Evolutionary conservation across 2,329 filamentous ascomycete species (phyloP), one percentile per base, ranked within the genome.

Genomic region (Diaporthe vaccinii): DNA sequence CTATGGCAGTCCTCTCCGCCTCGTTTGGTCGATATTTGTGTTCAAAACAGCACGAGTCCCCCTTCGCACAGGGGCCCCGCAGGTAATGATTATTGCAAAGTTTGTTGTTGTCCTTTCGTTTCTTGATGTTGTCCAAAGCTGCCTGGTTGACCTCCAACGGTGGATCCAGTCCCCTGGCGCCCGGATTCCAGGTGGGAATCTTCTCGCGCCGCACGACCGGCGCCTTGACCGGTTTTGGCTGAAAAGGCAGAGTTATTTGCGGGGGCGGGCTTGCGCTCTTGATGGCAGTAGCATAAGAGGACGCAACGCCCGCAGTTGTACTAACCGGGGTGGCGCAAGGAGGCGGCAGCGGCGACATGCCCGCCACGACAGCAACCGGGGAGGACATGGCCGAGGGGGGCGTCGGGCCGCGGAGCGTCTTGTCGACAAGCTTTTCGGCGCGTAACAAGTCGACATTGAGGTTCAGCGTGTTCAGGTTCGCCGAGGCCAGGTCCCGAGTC

Each of bases 81-180:
- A 92, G 85, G 79, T 90, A 92, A 79, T 91, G 89, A 67, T 90
- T 90, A 80, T 92, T 92, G 84, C 91, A 92, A 10, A 91, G 83
- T 81, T 92, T 92, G 76, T 88, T 86, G 78, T 82, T 83, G 44
- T 87, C 88, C 73, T 87, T 88, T 75, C 90, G 85, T 79, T 87
- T 89, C 83, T 90, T 91, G 78, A 92, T 86, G 31, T 82, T 84
- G 20, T 92, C 90, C 75, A 92, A 81, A 10, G 86, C 86, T 1
- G 80, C 76, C 58, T 82, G 79, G 74, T 87, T 88, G 31, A 89
- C 84, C 2, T 82, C 81, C 41, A 92, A 87, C 1, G 87, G 84
- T 25, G 86, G 82, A 74, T 92, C 91, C 3, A 91, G 79, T 2
- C 90, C 91, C 41, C 90, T 89, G 9, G 83, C 82, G 3, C 87